Base-by-base conservation (phyloP, 176 grass and related monocot genomes). In the Poa pratensis region DNA sequence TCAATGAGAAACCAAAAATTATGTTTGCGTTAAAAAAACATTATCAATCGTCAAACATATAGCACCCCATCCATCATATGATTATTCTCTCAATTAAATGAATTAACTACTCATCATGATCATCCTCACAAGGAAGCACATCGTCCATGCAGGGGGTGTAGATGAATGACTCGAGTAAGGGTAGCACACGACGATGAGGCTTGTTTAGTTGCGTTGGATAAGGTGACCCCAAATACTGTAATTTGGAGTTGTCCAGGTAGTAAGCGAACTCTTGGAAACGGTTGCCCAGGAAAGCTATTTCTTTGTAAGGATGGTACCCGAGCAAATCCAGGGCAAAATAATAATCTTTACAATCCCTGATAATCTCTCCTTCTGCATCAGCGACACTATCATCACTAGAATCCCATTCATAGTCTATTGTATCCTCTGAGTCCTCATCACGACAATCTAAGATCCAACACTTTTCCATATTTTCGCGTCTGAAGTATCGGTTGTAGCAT, bases 271-370 rank as follows among this genome's bases (percentile, higher is more conserved):
- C 34, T 39, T 40, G 34, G 9, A n/a, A 69, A 69, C 34, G 66
- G 66, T 69, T 69, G 66, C 52, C 37, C 14, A 83, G 17, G 5
- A 60, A 48, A 48, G 6, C 23, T n/a, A 73, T 43, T 10, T 83
- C 52, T 59, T 73, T 83, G 35, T 40, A 43, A 30, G 80, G 69
- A 83, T 83, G 68, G 23, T 30, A 83, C 54, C 80, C 80, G 1
- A 80, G 19, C 9, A 83, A 67, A 2, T 67, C 64, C 30, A 67
- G 19, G 64, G 30, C 30, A 14, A 14, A 9, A 16, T 7, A 17
- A 72, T 15, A 7, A 24, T 45, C 40, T 34, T 1, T 10, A 13
- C 7, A 9, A 35, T 55, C 19, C 19, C 6, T 35, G 3, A 12
- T 17, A 27, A 6, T 1, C 5, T 20, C 69, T 13, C 12, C 63